These are phyloP conservation scores for Neonectria faginata DNA, from an alignment of 2,329 filamentous ascomycete species.

Conservation along the genomic window DNA sequence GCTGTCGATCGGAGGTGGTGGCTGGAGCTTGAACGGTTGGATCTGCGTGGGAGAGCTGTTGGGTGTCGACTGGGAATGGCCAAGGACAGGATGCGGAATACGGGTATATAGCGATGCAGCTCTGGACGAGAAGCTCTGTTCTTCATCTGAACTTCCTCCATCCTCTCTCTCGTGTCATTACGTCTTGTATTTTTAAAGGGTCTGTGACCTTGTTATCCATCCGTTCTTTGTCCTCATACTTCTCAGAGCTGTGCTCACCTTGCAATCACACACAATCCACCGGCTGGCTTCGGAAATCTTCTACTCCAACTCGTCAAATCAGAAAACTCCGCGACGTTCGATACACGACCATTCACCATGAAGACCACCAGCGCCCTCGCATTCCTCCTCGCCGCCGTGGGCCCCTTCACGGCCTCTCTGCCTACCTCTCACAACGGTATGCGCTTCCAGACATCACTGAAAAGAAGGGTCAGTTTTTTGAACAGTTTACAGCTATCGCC, in stretches of 20 bases:
- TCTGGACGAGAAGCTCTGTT: neutral
- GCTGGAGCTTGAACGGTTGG: conserved; percentile 18
- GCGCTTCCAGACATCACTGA: neutral
- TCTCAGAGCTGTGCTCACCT: conserved; percentile 29
- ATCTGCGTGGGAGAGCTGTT: conserved; percentile 3
- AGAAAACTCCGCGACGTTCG: neutral
- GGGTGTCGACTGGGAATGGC: neutral
- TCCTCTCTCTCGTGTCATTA: conserved; percentile 1
- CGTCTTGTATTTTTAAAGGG: conserved; percentile 15
- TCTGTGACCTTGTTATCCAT: conserved; percentile 32
- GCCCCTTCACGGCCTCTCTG: conserved; percentile 34
- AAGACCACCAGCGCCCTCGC: conserved; percentile 38
- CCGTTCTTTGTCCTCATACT: conserved; percentile 5
- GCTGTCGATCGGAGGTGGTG: neutral
- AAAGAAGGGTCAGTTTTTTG: neutral
- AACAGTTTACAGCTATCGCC: neutral
- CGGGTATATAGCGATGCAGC: conserved; percentile 4
- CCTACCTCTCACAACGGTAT: conserved; percentile 34
- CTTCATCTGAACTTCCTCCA: neutral
- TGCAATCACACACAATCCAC: neutral
- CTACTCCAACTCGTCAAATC: neutral
- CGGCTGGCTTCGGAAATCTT: neutral
- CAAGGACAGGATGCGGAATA: neutral
- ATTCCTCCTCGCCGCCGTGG: conserved; percentile 35
- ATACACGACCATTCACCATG: conserved; percentile 35